Evolutionary conservation across 441 rosid genomes (phyloP), one percentile per base, ranked within the genome.

Genomic region (Cnidoscolus chayamansa): DNA sequence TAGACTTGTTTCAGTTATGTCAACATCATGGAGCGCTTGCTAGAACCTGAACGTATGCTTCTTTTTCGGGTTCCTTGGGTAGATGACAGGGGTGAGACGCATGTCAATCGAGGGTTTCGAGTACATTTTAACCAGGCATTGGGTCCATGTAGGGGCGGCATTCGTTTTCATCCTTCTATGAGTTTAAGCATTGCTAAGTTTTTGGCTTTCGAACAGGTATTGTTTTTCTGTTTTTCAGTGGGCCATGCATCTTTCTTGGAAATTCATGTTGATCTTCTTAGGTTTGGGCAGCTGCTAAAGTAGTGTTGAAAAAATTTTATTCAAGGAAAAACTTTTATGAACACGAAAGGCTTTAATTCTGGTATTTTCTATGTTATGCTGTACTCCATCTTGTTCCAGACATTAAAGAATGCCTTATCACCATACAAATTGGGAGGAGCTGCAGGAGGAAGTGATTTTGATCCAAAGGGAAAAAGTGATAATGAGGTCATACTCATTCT

Each of bases 341-440:
- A 32, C 65, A 51, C 17, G 32, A 68, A 50, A 73, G 25, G 43
- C 47, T 55, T 25, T 63, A 67, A 15, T 64, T 48, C 35, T 62
- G 64, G 45, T 63, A 48, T 13, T 58, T 68, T 50, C 63, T 35
- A n/a, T 64, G 60, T 68, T 58, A 43, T 66, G 20, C 53, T 19
- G 47, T 70, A 17, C 13, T 78, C 60, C 62, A 49, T 67, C 45
- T 58, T 56, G 63, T 72, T 49, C 13, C 87, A 96, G 99, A 91
- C 98, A n/a, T 81, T 96, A 77, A 96, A 90, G 83, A 96, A 96
- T 82, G 97, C 98, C 65, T 72, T 96, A 77, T 96, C 94, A 67
- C 97, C 98, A 15, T 93, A 89, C 85, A 96, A 91, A 83, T 85
- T 96, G 74, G 99, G 99, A 85, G 99, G 99, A 65, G 97, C 99